Evolutionary conservation across 805 yeast genomes (phyloP), one percentile per base, ranked within the genome.

Genomic region (Sugiyamaella smithiae): DNA sequence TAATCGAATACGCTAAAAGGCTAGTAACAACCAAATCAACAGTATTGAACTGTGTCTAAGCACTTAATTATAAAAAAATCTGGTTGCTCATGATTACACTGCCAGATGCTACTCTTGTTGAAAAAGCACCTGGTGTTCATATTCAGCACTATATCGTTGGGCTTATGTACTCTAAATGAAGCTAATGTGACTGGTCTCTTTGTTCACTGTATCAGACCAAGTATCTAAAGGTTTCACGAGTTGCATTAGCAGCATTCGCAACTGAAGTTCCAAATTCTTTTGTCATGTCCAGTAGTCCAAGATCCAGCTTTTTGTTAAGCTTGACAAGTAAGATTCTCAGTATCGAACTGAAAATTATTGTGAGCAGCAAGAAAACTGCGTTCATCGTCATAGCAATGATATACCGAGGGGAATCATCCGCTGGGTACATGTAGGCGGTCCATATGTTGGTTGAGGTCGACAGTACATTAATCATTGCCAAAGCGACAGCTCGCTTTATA

Each of bases 401-500:
- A 25, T 46, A 52, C 8, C 56, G 46, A 11, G 56, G 56, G 9
- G 49, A 48, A 23, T 40, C 52, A 4, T 40, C 36, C 6, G 43
- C 44, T 23, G 52, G 51, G 37, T 51, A 53, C 35, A 53, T 25
- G 37, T 53, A 53, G 4, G 57, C 36, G 32, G 40, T 51, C 55
- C 54, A 53, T 23, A 53, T 53, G 20, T 46, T 38, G 5, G 57
- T 48, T 5, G 52, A 29, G 26, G 49, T 48, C 12, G 42, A 26
- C 23, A 77, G 59, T 60, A 80, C 75, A 59, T 79, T 79, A 72
- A 79, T 75, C 48, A 78, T 57, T 0, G 81, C 78, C 56, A 78
- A 62, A 3, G 81, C 76, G 52, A 77, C 74, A 24, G 82, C 82
- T 60, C 84, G 67, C 60, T 79, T 78, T 48, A 77, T 67, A 6